Evolutionary conservation across 257 asterid genomes (phyloP), one percentile per base, ranked within the genome.

Genomic region (Leptodermis oblonga): DNA sequence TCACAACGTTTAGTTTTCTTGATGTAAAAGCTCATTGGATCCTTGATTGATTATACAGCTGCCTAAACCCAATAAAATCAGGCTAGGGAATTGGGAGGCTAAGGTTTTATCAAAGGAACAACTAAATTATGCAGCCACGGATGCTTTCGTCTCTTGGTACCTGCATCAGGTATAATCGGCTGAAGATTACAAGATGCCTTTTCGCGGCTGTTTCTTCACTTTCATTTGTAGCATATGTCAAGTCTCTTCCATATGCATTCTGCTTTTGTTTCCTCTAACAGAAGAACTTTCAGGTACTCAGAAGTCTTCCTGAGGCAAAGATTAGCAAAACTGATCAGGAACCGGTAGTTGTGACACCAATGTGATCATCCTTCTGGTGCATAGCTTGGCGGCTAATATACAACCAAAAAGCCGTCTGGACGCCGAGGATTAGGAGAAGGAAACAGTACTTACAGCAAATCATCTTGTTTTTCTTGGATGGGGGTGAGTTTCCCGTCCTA

Each of bases 21-120:
- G 51, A 23, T 33, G 17, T 66, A 51, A 39, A 34, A 62, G 45
- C 68, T 78, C 52, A 78, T 69, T 53, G 34, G 36, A 42, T 65
- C 45, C 74, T 69, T 61, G 66, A 51, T 71, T 75, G 34, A 36
- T 71, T 81, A 86, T 78, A 85, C 78, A 92, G 98, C 93, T 92
- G 70, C 97, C 97, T 26, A 92, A 92, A 75, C 93, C 96, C 67
- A 81, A 70, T 28, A 79, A 61, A 45, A 83, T 90, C 71, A 81
- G 96, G 79, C 76, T 85, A 69, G 98, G 98, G 64, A 92, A 92
- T 76, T 92, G 97, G 98, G 98, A 92, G 82, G 96, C 81, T 31
- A 76, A 77, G 39, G 74, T 53, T 81, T 81, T 92, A 70, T 88
- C 98, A 55, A 74, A 68, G 61, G 86, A 88, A 45, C 88, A 88